Evolutionary conservation across 148 eudicot genomes (phyloP).

Genomic region (Camellia granthamiana): DNA sequence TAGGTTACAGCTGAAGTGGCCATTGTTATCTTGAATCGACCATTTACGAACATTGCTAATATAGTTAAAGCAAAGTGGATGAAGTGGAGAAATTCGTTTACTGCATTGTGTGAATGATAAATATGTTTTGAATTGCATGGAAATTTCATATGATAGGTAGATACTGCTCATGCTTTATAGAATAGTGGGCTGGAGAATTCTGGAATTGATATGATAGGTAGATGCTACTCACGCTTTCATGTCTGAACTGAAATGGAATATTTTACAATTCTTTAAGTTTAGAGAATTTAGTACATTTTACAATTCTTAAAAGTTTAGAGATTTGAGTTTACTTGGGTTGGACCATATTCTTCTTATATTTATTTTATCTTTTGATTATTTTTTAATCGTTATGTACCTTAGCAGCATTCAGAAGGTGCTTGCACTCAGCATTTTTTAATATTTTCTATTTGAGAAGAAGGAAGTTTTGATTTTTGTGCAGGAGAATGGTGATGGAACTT

Average conservation of each 20-base stretch:
- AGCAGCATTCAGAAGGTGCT: neutral
- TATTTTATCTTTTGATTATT: neutral
- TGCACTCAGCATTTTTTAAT: neutral
- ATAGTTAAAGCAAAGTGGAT: neutral
- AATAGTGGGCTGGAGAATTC: neutral
- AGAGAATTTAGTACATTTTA: too few relatives aligned
- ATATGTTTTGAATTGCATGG: neutral
- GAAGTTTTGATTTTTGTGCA: conserved; percentile 25
- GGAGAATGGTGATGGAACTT: conserved; percentile 44
- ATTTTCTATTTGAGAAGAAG: neutral
- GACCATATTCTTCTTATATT: neutral
- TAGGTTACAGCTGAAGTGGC: neutral
- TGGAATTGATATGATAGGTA: neutral
- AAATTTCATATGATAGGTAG: neutral
- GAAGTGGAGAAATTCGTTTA: neutral
- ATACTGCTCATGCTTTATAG: neutral
- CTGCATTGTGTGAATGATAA: neutral
- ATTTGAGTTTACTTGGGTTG: too few relatives aligned
- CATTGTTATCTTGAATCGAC: neutral
- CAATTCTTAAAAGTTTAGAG: too few relatives aligned
- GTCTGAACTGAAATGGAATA: too few relatives aligned
- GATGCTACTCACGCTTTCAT: too few relatives aligned
- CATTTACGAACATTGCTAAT: neutral
- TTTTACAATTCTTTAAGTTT: too few relatives aligned
- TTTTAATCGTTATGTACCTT: neutral